Base-by-base conservation (phyloP, 306 rosid species). In the Dalbergia oliveri region DNA sequence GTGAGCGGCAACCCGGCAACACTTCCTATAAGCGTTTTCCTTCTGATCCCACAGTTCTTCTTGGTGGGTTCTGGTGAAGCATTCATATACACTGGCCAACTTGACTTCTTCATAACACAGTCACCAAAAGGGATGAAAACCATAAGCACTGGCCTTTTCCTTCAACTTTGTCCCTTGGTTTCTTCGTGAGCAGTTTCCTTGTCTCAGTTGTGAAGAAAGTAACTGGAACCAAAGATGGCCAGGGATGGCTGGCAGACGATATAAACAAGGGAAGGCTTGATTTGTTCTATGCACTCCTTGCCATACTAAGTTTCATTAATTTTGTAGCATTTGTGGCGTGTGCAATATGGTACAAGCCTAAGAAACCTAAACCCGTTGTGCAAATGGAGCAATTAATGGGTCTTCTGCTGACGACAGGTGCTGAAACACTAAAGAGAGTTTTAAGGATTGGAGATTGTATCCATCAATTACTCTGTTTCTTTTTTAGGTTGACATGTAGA, bases 121-220 rank as follows among this genome's bases (percentile, higher is more conserved):
- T 92, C 99, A 11, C 99, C 99, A 15, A 93, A 93, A 78, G 94
- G 97, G 49, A 93, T 94, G 99, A 94, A 93, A 84, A 88, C 97
- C 19, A 91, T 94, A 97, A 94, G 99, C 90, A 94, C 99, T 0
- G 99, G 97, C 10, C 92, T 94, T 63, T 94, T 94, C 75, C 95
- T 94, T 90, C 97, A 11, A 94, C 97, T 8, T 10, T 94, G 14
- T 89, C 99, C 10, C 90, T 94, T 0, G 99, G 99, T 34, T 92
- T 92, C 88, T 94, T 94, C 31, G 58, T 92, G 13, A 94, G 99
- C 66, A 94, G 99, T 84, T 85, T 93, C 82, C 84, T 93, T 45
- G 99, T 94, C 11, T 84, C 94, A 0, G 72, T 90, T 3, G 93
- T 94, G 76, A 90, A 83, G 85, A 83, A 72, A 69, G 84, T 90